Percentiles rank a stretch among this genome's conserved stretches.
phyloP scores from a whole-genome alignment of 1,284 basidiomycete genomes.

The Ustanciosporium gigantosporum region DNA sequence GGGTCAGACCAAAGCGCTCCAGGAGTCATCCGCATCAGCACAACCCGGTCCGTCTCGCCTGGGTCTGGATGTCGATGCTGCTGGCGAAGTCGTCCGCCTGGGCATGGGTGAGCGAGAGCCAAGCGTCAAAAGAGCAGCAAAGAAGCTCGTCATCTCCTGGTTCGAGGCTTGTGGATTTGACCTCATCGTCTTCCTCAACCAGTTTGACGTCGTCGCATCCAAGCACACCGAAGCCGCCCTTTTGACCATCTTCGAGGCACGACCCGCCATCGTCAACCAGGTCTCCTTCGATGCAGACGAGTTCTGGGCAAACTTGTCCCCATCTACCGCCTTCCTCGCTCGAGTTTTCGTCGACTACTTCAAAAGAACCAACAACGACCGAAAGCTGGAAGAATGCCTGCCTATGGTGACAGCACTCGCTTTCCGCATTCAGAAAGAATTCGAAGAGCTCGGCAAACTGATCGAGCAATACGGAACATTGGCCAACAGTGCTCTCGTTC shows the following conservation, averaged over 20 bases:
- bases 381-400: slow-evolving; percentile 73
- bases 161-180: slow-evolving; percentile 46
- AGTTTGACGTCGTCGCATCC: slow-evolving; percentile 70
- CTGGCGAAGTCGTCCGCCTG: slow-evolving; percentile 62
- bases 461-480: slow-evolving; percentile 36
- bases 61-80: slow-evolving; percentile 41
- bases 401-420: slow-evolving; percentile 89
- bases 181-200: slow-evolving; percentile 66
- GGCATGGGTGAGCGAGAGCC: slow-evolving; percentile 87
- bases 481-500: slow-evolving; percentile 13
- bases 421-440: slow-evolving; percentile 76
- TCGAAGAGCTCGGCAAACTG: slow-evolving; percentile 31
- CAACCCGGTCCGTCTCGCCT: slow-evolving; percentile 33
- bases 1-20: slow-evolving; percentile 10
- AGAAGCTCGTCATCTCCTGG: slow-evolving; percentile 63
- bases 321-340: slow-evolving; percentile 80
- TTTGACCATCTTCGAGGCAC: slow-evolving; percentile 69
- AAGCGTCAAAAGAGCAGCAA: slow-evolving; percentile 77
- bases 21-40: slow-evolving; percentile 7
- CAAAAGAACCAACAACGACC: slow-evolving; percentile 68
- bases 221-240: slow-evolving; percentile 73
- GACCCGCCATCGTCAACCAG: slow-evolving; percentile 68
- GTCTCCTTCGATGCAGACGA: slow-evolving; percentile 70
- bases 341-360: slow-evolving; percentile 85
- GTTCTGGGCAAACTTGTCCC: slow-evolving; percentile 77